Evolutionary conservation across 352 stramenopile genomes (phyloP).

Genomic region (Phytopythium mirpurense): DNA sequence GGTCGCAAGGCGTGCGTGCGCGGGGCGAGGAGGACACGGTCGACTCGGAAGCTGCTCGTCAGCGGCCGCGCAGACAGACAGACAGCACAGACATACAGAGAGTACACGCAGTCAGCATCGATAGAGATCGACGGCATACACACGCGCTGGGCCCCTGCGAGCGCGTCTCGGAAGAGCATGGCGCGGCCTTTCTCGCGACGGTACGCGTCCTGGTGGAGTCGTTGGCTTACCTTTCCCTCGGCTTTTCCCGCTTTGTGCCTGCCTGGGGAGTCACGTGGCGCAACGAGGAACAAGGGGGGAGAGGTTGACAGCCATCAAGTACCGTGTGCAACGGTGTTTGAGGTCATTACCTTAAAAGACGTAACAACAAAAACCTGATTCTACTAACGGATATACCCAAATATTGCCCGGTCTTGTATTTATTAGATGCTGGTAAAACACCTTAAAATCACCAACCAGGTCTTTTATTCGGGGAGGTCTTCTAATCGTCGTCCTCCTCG

Average conservation of each 20-base stretch:
- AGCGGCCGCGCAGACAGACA: neutral
- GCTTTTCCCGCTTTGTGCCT: neutral
- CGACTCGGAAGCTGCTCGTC: too few species aligned
- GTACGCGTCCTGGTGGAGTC: too few species aligned
- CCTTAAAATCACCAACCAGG: slow-evolving; percentile 1
- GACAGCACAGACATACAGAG: neutral
- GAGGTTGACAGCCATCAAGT: neutral
- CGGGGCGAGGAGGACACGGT: too few species aligned
- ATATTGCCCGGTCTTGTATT: slow-evolving; percentile 1
- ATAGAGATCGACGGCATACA: neutral
- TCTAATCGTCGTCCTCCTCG: slow-evolving; percentile 2
- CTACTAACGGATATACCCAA: slow-evolving; percentile 3
- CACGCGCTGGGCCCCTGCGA: neutral
- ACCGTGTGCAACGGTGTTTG: neutral
- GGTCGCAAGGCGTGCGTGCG: too few species aligned
- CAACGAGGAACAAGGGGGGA: neutral
- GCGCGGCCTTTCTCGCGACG: neutral
- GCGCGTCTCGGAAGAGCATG: neutral
- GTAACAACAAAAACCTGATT: neutral
- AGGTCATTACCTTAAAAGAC: neutral
- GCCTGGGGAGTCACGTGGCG: neutral
- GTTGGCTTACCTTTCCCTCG: neutral
- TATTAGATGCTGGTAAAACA: slow-evolving; percentile 3
- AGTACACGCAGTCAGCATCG: too few species aligned
- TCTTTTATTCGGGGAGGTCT: slow-evolving; percentile 4